Base-by-base conservation (phyloP, 2,329 filamentous ascomycete species). In the Colletotrichum graminicola region DNA sequence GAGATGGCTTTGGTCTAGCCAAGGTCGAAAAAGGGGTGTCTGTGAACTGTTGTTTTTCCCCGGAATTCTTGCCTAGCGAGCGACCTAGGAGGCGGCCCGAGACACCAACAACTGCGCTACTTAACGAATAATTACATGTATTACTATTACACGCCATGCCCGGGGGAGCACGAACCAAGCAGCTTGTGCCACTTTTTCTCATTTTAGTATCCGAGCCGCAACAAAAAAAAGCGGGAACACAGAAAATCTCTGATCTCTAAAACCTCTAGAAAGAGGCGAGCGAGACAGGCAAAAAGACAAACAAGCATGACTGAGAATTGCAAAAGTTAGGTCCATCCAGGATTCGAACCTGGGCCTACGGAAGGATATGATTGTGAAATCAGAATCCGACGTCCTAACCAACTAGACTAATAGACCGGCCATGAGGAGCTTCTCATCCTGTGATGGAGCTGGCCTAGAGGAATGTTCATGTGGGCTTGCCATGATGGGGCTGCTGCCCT, bases 351-450 rank as follows among this genome's bases (percentile, higher is more conserved):
- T 66, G 54, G 66, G 54, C 62, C 36, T 66, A 69, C 66, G 54
- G 66, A 66, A 69, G 45, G 36, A 43, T 47, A 55, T 60, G 52
- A 54, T 11, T 8, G 0, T 16, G 1, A 23, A 41, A 54, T 69
- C 62, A 69, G 66, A 69, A 60, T 66, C 62, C 66, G 62, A 66
- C 62, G 66, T 69, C 62, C 66, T 66, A 66, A 69, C 54, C 66
- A 69, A 66, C 66, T 69, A 69, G 66, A 69, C 45, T 60, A 66
- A 69, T 66, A 69, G 62, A 66, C 62, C 62, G 14, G 1, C 7
- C 3, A 12, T 1, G 11, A 5, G 18, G 4, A 32, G 29, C 12
- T 32, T 6, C 23, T 57, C 29, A 6, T 23, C 23, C 3, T 1
- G 10, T 14, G 23, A 0, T 0, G 1, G 0, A 0, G 0, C 1